These are phyloP conservation scores for Colletotrichum sp. DNA, from an alignment of 2,329 filamentous ascomycete genomes.

Conservation along the genomic window DNA sequence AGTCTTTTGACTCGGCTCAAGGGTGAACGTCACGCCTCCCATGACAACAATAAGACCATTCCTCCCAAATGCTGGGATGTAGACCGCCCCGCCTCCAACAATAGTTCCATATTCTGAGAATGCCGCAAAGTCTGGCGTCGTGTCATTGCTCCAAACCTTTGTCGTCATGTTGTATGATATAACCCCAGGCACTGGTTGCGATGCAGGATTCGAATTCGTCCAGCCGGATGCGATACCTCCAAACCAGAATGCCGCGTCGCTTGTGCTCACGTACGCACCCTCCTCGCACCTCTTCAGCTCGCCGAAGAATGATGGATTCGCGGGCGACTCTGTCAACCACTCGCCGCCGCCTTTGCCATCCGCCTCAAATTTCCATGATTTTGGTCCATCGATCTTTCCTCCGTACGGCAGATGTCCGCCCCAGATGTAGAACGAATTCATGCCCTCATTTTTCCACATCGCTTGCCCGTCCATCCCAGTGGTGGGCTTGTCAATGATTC, in stretches of 20 bases:
- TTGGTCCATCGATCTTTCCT: not conserved
- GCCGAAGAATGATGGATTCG: not conserved
- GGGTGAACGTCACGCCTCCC: not conserved
- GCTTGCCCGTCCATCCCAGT: not conserved
- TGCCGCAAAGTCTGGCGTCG: not conserved
- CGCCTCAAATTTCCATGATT: slow-evolving; percentile 14
- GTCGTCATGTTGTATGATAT: slow-evolving; percentile 15
- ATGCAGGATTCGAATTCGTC: not conserved
- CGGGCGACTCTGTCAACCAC: slow-evolving; percentile 5
- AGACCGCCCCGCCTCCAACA: not conserved
- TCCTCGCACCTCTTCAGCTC: not conserved
- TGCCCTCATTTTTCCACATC: not conserved
- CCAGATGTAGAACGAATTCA: slow-evolving; percentile 12
- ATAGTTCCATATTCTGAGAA: slow-evolving; percentile 12
- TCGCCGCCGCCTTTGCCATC: slow-evolving; percentile 9
- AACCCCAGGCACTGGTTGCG: not conserved
- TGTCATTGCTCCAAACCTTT: slow-evolving; percentile 10
- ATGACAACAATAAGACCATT: slow-evolving; percentile 13
- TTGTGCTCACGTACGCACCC: not conserved
- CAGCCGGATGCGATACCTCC: slow-evolving; percentile 6
- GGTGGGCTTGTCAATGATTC: not conserved
- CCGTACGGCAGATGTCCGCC: slow-evolving; percentile 4
- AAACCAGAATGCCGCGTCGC: slow-evolving; percentile 3
- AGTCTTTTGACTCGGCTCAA: not conserved
- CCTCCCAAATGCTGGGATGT: slow-evolving; percentile 7